Base-by-base conservation (phyloP, 1,139 yeast genomes). In the Sugiyamaella pinicola region DNA sequence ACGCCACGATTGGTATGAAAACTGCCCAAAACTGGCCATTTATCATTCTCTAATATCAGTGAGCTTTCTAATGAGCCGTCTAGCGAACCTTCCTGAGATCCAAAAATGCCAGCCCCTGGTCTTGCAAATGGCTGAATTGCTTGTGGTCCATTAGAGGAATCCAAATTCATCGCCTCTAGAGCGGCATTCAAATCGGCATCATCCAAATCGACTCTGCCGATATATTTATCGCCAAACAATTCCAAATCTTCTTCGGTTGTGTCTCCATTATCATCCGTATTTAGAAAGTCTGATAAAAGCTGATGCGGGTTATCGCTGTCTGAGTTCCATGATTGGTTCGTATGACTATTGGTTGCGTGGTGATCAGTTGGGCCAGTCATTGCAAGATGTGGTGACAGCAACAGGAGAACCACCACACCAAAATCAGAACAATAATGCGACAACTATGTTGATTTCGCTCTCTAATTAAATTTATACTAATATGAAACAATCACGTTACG, bases 131-230 rank as follows among this genome's bases (percentile, higher is more conserved):
- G 34, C 18, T 17, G 34, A 15, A 34, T 34, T 10, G 4, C 19
- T n/a, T n/a, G n/a, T n/a, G 22, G 29, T 18, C 37, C 10, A 8
- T 28, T 10, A 9, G 33, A 41, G n/a, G 31, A 18, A 24, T 42
- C 47, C 8, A 49, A 33, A 17, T 40, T 49, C 52, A 49, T 42
- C 4, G 52, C 47, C 21, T 42, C 52, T 19, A 49, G 37, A 22
- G 52, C 52, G 24, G 52, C 47, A 49, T 49, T 49, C 28, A 49
- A 29, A 12, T 37, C 42, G 6, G 41, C 52, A 18, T 49, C 52
- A 13, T 29, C 37, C 31, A 45, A 21, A 17, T 46, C 49, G 7
- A 19, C 43, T 37, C 37, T 26, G n/a, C 49, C 49, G 12, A 46
- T 34, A 18, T 37, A 46, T 38, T 46, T 22, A 37, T 46, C 44